phyloP scores from a whole-genome alignment of 768 basidiomycete genomes.

The Suillus americanus region DNA sequence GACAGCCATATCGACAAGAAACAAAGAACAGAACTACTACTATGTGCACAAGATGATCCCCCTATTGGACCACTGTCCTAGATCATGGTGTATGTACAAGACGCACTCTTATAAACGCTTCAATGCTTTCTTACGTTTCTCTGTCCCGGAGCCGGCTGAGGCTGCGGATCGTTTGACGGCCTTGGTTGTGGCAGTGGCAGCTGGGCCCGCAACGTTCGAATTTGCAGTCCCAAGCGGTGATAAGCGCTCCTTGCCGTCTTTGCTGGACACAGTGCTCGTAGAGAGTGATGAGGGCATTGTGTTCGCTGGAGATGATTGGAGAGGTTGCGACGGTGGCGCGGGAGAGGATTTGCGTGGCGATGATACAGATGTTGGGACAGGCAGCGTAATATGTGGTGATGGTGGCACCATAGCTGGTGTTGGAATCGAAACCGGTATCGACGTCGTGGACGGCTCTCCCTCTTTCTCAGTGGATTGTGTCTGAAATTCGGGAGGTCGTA shows the following conservation, averaged over 20 bases:
- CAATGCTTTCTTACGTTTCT: conserved; percentile 88
- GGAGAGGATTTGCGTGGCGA: conserved; percentile 45
- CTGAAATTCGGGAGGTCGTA: conserved; percentile 71
- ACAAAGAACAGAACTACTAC: background rate
- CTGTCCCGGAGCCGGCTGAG: conserved; percentile 55
- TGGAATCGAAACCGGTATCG: conserved; percentile 12
- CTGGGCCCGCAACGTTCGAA: conserved; percentile 54
- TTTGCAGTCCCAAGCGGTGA: conserved; percentile 72
- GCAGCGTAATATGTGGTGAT: conserved; percentile 20
- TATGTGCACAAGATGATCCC: background rate
- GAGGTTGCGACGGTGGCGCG: conserved; percentile 37
- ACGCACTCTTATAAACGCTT: conserved; percentile 57
- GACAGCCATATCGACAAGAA: background rate
- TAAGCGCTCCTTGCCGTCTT: conserved; percentile 55
- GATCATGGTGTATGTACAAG: conserved; percentile 6
- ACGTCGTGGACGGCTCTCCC: conserved; percentile 16
- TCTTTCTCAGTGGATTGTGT: conserved; percentile 35
- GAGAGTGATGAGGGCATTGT: conserved; percentile 41
- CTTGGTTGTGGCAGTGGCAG: conserved; percentile 44
- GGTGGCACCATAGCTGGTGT: conserved; percentile 19
- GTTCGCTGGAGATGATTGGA: conserved; percentile 38
- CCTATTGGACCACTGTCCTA: background rate
- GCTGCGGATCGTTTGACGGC: conserved; percentile 66
- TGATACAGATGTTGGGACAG: conserved; percentile 41
- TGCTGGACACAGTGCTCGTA: conserved; percentile 27